These are phyloP conservation scores for Ashbya aceris DNA, from an alignment of 1,139 yeast genomes.

Conservation along the genomic window DNA sequence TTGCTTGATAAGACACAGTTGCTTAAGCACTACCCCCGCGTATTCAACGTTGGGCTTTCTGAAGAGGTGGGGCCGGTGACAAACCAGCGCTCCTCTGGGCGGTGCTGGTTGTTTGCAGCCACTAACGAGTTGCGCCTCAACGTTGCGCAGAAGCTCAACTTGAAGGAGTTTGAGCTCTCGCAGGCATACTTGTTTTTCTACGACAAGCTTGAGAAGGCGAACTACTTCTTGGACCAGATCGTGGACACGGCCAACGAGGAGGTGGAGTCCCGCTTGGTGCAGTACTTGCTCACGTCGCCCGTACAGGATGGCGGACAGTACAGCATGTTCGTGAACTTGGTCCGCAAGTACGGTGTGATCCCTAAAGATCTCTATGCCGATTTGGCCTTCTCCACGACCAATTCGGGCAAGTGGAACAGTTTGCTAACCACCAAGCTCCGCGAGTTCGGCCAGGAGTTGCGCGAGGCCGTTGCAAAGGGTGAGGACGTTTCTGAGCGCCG, in stretches of 20 bases:
- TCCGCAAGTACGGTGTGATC: conserved; percentile 69
- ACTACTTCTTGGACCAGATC: conserved; percentile 67
- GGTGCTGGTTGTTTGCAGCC: conserved; percentile 86
- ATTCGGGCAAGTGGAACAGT: conserved; percentile 48
- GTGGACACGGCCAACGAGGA: conserved; percentile 55
- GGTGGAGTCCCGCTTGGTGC: conserved; percentile 59
- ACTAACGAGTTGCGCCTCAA: conserved; percentile 60
- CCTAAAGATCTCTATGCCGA: conserved; percentile 70
- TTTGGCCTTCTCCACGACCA: conserved; percentile 46
- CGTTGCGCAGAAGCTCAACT: conserved; percentile 51
- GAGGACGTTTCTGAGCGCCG: conserved; percentile 34
- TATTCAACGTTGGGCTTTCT: conserved; percentile 53
- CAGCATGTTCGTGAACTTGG: conserved; percentile 67
- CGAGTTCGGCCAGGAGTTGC: conserved; percentile 61
- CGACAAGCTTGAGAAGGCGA: conserved; percentile 68
- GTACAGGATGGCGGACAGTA: conserved; percentile 80
- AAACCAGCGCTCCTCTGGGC: conserved; percentile 64
- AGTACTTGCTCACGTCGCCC: conserved; percentile 53
- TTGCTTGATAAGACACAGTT: conserved; percentile 28
- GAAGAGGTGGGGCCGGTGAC: conserved; percentile 63
- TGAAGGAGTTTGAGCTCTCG: conserved; percentile 65
- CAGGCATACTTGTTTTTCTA: conserved; percentile 66
- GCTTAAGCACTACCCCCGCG: conserved; percentile 18
- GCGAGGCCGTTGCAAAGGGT: conserved; percentile 35
- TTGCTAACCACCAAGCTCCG: conserved; percentile 59